phyloP scores from a whole-genome alignment of 345 rosid genomes.

The Lepidium didymum region DNA sequence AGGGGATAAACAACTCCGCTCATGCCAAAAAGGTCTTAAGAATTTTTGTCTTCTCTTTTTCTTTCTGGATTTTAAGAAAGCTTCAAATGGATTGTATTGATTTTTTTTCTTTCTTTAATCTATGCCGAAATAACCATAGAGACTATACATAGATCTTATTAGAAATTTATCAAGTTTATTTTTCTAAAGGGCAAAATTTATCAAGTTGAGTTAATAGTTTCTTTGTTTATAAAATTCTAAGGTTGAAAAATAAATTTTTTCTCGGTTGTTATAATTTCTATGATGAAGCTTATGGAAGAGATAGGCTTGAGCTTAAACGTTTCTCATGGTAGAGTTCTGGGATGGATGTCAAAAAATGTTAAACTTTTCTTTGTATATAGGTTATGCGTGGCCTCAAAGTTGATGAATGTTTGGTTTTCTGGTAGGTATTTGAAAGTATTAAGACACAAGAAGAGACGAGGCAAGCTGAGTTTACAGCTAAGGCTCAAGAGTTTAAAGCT shows the following conservation, averaged over 20 bases:
- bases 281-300: not conserved
- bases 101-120: no score
- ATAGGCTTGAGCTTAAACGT: not conserved
- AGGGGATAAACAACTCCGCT: conserved; percentile 53
- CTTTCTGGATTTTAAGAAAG: not conserved
- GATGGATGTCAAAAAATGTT: not conserved
- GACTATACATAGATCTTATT: not conserved
- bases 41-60: not conserved
- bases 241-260: not conserved
- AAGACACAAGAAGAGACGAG: conserved; percentile 82
- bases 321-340: not conserved
- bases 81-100: no score
- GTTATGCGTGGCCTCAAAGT: not conserved
- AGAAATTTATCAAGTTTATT: not conserved
- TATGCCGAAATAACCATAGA: not conserved
- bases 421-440: conserved; percentile 65
- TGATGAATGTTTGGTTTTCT: conserved; percentile 11
- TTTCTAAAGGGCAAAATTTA: no score
- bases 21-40: conserved; percentile 65
- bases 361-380: not conserved
- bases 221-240: not conserved
- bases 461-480: conserved; percentile 53
- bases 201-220: not conserved
- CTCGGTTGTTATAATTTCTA: not conserved
- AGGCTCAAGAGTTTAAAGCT: conserved; percentile 78